Conservation (phyloP, 1,139 yeast genomes). For the Geotrichum citri-aurantii region DNA sequence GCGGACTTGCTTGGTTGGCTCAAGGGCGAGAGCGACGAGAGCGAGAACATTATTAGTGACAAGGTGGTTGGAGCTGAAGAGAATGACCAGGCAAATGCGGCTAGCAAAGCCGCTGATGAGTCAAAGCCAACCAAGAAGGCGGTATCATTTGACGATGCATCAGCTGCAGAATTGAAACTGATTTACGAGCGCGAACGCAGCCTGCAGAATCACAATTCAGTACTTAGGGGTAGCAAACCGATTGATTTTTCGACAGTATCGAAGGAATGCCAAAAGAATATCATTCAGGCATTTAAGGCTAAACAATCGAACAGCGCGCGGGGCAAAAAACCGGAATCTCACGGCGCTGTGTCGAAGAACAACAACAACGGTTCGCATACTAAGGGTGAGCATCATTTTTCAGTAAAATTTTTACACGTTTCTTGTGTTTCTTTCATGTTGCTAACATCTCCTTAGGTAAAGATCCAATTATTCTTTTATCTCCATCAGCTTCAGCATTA, state of each 20-base stretch:
- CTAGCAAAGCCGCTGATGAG: constrained; percentile 29
- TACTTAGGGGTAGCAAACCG: constrained; percentile 66
- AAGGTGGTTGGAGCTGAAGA: constrained; percentile 1
- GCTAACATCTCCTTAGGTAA: constrained; percentile 34
- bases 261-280: constrained; percentile 16
- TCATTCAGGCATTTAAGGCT: constrained; percentile 13
- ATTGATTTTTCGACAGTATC: constrained; percentile 28
- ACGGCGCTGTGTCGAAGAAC: neutral
- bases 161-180: constrained; percentile 49
- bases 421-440: neutral
- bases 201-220: constrained; percentile 71
- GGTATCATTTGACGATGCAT: neutral
- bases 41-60: constrained; percentile 37
- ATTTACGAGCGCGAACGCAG: constrained; percentile 58
- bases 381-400: neutral
- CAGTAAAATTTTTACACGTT: neutral
- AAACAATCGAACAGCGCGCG: constrained; percentile 7
- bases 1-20: constrained; percentile 81
- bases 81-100: constrained; percentile 16
- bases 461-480: constrained; percentile 87
- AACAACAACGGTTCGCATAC: neutral
- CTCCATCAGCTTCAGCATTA: constrained; percentile 92
- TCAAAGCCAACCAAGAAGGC: constrained; percentile 4
- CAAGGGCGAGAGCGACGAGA: constrained; percentile 55
- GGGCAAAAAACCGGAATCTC: constrained; percentile 2